Conservation (phyloP, 495 filamentous ascomycete species). For the Penicillium diatomitis region DNA sequence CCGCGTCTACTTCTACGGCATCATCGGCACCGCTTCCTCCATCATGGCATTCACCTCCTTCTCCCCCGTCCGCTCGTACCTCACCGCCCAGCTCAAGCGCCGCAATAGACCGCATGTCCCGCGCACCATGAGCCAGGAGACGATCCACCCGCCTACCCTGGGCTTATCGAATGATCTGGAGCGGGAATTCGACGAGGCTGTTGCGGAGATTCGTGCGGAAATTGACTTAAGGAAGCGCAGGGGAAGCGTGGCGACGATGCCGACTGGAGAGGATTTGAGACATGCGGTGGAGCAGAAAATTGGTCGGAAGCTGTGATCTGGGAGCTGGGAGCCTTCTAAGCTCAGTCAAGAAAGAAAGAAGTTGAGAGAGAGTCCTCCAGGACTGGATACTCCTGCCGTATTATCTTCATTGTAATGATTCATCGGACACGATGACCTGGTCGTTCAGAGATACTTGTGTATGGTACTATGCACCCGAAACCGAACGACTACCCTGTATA, state of each 20-base stretch:
- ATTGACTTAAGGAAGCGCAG: constrained; percentile 50
- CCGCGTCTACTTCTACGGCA: constrained; percentile 81
- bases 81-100: constrained; percentile 51
- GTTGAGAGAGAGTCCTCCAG: no score
- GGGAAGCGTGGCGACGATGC: constrained; percentile 42
- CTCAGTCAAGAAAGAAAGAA: no score
- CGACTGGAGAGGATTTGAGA: constrained; percentile 38
- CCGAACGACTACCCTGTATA: no score
- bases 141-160: constrained; percentile 47
- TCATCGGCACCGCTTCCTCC: constrained; percentile 53
- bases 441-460: no score
- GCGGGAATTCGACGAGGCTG: constrained; percentile 68
- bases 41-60: constrained; percentile 75
- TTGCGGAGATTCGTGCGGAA: constrained; percentile 64
- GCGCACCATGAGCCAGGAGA: constrained; percentile 23
- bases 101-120: constrained; percentile 33
- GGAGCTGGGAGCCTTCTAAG: not conserved
- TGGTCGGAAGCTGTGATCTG: constrained; percentile 26
- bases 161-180: constrained; percentile 72
- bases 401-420: no score
- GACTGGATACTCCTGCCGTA: no score
- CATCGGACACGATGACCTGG: no score
- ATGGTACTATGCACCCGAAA: no score
- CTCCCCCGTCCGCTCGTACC: constrained; percentile 59
- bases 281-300: constrained; percentile 38